Evolutionary conservation across 176 grass and related monocot genomes (phyloP).

Genomic region (Oryza officinalis): DNA sequence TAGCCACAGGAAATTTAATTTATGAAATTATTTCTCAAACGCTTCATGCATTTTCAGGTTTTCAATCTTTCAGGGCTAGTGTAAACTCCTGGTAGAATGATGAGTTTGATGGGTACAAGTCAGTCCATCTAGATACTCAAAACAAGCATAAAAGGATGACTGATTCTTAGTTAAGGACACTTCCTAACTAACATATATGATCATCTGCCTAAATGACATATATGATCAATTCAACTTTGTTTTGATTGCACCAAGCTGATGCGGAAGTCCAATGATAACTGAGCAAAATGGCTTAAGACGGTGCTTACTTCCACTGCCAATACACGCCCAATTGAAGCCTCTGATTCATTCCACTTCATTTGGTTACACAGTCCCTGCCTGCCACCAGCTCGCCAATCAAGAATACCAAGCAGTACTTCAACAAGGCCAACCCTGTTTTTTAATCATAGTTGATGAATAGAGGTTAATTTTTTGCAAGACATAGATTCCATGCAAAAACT

Average conservation of each 20-base stretch:
- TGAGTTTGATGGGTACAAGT: background rate
- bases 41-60: slow-evolving; percentile 21
- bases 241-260: slow-evolving; percentile 27
- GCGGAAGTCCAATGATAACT: background rate
- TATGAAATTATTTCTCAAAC: slow-evolving; percentile 13
- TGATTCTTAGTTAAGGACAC: background rate
- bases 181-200: background rate
- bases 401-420: slow-evolving; percentile 92
- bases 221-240: background rate
- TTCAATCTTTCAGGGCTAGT: slow-evolving; percentile 8
- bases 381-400: slow-evolving; percentile 98
- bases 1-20: background rate
- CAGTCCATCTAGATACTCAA: background rate
- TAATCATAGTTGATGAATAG: background rate
- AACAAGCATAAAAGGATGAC: slow-evolving; percentile 24
- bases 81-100: background rate
- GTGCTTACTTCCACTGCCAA: slow-evolving; percentile 90
- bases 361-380: slow-evolving; percentile 82
- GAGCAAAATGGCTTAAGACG: slow-evolving; percentile 8
- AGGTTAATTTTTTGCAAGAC: background rate
- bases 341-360: slow-evolving; percentile 99
- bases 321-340: slow-evolving; percentile 94
- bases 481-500: background rate
- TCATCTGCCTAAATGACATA: slow-evolving; percentile 8
- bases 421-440: slow-evolving; percentile 85